These are phyloP conservation scores for Candida khao-thaluensis DNA, from an alignment of 805 yeast species.

Conservation along the genomic window DNA sequence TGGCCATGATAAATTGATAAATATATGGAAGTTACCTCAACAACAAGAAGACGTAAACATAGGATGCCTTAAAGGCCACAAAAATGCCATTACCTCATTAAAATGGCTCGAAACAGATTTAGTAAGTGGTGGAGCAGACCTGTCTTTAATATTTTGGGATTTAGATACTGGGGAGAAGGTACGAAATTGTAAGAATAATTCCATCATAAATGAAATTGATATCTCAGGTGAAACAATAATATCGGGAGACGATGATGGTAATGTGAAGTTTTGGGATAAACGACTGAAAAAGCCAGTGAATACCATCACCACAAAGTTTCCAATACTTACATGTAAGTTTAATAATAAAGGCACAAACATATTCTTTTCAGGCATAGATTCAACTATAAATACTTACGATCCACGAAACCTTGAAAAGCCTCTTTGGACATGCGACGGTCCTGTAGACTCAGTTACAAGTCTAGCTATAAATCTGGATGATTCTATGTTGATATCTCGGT, in stretches of 20 bases:
- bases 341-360: constrained; percentile 41
- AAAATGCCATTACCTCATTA: constrained; percentile 61
- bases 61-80: constrained; percentile 55
- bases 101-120: constrained; percentile 51
- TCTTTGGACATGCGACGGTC: constrained; percentile 45
- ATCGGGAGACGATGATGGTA: constrained; percentile 69
- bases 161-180: constrained; percentile 51
- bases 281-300: constrained; percentile 48
- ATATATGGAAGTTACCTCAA: constrained; percentile 45
- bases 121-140: constrained; percentile 60
- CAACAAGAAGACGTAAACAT: constrained; percentile 32
- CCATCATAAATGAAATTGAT: constrained; percentile 56
- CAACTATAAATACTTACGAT: constrained; percentile 60
- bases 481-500: constrained; percentile 47
- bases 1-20: constrained; percentile 55
- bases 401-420: constrained; percentile 41
- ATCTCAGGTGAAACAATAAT: constrained; percentile 30
- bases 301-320: constrained; percentile 49
- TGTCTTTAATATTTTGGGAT: constrained; percentile 64
- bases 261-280: constrained; percentile 61
- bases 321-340: constrained; percentile 49
- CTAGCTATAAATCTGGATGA: constrained; percentile 48
- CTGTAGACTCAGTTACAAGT: constrained; percentile 56
- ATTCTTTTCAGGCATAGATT: constrained; percentile 69
- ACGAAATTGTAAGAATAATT: constrained; percentile 42